Percentiles rank a stretch among this genome's conserved stretches.
These are phyloP conservation scores for Solanum hybrid DNA, from an alignment of 305 asterid genomes.

Conservation along the genomic window DNA sequence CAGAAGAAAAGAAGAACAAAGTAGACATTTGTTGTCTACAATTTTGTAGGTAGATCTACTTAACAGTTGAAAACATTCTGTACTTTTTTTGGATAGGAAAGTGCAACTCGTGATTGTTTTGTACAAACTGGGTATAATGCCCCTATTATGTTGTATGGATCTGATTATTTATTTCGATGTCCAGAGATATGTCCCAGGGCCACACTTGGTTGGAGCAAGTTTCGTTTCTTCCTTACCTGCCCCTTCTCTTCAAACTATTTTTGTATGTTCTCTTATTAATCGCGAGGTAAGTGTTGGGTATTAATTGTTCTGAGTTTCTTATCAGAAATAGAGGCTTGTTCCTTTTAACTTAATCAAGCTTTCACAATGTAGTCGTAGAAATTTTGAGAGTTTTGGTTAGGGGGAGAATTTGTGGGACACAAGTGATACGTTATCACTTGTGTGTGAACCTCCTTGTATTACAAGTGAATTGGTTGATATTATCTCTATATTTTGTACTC, in stretches of 20 bases:
- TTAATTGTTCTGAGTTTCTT: no score
- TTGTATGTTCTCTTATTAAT: neutral
- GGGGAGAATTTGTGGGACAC: neutral
- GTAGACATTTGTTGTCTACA: neutral
- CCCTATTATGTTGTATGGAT: neutral
- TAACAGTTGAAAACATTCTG: neutral
- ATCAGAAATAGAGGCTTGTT: no score
- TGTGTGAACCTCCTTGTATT: neutral
- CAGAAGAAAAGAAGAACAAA: conserved; percentile 37
- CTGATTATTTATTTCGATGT: neutral
- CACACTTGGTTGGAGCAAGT: neutral
- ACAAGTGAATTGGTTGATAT: neutral
- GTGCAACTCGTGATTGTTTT: neutral
- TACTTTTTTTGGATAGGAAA: neutral
- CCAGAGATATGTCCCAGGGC: neutral
- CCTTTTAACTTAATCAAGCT: no score
- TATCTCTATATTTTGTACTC: neutral
- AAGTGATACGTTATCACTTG: neutral
- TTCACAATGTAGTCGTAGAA: no score
- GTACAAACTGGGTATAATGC: neutral
- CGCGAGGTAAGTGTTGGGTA: neutral
- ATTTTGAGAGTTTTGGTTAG: neutral
- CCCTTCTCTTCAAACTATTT: neutral
- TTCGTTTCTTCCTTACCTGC: neutral
- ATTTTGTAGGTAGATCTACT: neutral